phyloP scores from a whole-genome alignment of 768 basidiomycete genomes.

The Suillus luteus region DNA sequence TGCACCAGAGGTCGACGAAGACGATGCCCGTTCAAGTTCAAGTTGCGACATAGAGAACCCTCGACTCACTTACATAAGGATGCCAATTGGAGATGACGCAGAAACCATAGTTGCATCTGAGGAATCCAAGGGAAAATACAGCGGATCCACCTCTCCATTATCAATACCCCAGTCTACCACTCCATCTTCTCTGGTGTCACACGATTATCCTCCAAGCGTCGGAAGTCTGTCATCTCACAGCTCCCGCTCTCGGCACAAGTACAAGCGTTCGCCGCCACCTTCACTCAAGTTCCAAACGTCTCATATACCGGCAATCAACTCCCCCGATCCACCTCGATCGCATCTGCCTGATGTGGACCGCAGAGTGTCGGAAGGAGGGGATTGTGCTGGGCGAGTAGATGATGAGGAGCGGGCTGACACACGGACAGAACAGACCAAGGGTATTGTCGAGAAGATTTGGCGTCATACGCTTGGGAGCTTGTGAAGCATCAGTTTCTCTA shows the following conservation, averaged over 20 bases:
- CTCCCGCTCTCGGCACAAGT: slow-evolving; percentile 29
- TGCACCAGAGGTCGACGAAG: slow-evolving; percentile 58
- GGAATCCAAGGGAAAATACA: slow-evolving; percentile 18
- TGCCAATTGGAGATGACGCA: slow-evolving; percentile 29
- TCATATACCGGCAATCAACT: slow-evolving; percentile 39
- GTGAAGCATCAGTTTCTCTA: neutral
- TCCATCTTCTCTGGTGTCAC: slow-evolving; percentile 14
- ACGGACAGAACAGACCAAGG: slow-evolving; percentile 41
- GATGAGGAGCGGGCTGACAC: slow-evolving; percentile 52
- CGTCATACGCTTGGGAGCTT: neutral
- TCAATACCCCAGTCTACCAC: slow-evolving; percentile 16
- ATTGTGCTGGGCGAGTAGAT: slow-evolving; percentile 52
- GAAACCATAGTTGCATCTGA: slow-evolving; percentile 24
- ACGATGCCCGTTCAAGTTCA: slow-evolving; percentile 26
- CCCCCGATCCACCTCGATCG: slow-evolving; percentile 25
- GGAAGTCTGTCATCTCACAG: slow-evolving; percentile 36
- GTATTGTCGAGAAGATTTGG: slow-evolving; percentile 33
- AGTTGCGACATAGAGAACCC: slow-evolving; percentile 49
- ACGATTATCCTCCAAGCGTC: slow-evolving; percentile 60
- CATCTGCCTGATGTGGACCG: slow-evolving; percentile 16
- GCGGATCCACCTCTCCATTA: slow-evolving; percentile 19
- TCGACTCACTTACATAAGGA: slow-evolving; percentile 37
- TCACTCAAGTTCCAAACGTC: slow-evolving; percentile 40
- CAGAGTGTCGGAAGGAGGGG: slow-evolving; percentile 46
- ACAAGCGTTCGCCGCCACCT: slow-evolving; percentile 39